Base-by-base conservation (phyloP, 106 monocot genomes). In the Dioscorea dumetorum region DNA sequence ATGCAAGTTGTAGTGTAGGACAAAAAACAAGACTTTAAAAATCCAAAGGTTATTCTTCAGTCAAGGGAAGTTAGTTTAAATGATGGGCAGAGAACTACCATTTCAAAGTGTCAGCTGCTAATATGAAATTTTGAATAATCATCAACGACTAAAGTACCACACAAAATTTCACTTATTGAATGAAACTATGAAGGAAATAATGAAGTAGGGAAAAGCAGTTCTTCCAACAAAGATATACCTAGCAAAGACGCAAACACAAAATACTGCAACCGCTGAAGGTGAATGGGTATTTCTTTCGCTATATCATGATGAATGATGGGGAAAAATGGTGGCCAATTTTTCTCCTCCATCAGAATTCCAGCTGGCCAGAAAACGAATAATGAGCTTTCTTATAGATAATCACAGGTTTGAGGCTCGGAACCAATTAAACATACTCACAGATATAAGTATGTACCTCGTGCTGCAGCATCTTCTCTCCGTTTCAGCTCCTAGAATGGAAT, bases 291-390 rank as follows among this genome's bases (percentile, higher is more conserved):
- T 73, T 94, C 94, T 70, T 87, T 87, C 62, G 81, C 75, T 76
- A 94, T 94, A 60, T 94, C 94, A 78, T 87, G 81, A 73, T 94
- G 94, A 19, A 94, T 94, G 41, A 94, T 84, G 9, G 90, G 94
- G 12, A 94, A 73, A 87, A 94, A 87, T 18, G 94, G 82, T 64
- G 94, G 94, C 94, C 94, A 94, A 57, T 94, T 94, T 73, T 94
- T 94, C 66, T 76, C 84, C 59, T 87, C 87, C 22, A 94, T 78
- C 35, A 90, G 90, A 67, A 94, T 84, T 24, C 94, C 94, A 81
- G 94, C 94, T 94, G 84, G 61, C 57, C 66, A 57, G 35, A 74
- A 68, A 24, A 62, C 56, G 56, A 63, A 61, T 61, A 61, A 50
- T 21, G 13, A 67, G 13, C 11, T 33, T 24, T 41, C n/a, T 1